Evolutionary conservation across 2,329 filamentous ascomycete species (phyloP).

Genomic region (Mariannaea elegans): DNA sequence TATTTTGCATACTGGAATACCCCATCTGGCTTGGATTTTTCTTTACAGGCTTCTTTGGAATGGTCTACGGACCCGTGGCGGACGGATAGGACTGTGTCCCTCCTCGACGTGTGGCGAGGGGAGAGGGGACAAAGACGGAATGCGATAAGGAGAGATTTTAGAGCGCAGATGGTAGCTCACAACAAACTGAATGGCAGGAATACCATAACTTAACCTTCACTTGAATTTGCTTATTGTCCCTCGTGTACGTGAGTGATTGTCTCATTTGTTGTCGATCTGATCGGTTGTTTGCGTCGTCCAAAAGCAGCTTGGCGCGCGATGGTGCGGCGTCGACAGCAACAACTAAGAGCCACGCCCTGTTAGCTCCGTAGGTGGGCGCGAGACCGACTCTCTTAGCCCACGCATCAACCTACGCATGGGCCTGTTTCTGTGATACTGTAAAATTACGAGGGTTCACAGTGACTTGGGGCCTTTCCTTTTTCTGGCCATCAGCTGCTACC

Average conservation of each 20-base stretch:
- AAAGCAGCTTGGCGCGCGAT: not conserved
- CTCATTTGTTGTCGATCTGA: not conserved
- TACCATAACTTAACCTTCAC: constrained; percentile 43
- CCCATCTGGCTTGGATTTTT: constrained; percentile 24
- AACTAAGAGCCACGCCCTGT: not conserved
- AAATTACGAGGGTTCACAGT: too few relatives aligned
- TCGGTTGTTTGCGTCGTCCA: not conserved
- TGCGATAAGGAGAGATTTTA: constrained; percentile 15
- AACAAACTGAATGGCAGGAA: constrained; percentile 48
- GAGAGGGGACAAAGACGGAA: constrained; percentile 14
- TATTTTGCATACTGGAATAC: constrained; percentile 37
- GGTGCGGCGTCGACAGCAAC: not conserved
- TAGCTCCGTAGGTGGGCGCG: not conserved
- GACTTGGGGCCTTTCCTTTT: too few relatives aligned
- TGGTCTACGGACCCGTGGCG: not conserved
- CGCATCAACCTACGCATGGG: too few relatives aligned
- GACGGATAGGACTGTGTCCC: constrained; percentile 1
- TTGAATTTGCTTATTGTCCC: not conserved
- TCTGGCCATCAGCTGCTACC: too few relatives aligned
- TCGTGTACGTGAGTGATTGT: not conserved
- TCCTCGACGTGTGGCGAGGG: constrained; percentile 11
- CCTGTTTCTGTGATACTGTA: too few relatives aligned
- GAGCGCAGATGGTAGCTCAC: constrained; percentile 35
- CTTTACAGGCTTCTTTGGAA: constrained; percentile 9
- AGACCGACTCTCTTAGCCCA: too few relatives aligned